Conservation (phyloP, 2,329 filamentous ascomycete species). For the Aphanoascus verrucosus region DNA sequence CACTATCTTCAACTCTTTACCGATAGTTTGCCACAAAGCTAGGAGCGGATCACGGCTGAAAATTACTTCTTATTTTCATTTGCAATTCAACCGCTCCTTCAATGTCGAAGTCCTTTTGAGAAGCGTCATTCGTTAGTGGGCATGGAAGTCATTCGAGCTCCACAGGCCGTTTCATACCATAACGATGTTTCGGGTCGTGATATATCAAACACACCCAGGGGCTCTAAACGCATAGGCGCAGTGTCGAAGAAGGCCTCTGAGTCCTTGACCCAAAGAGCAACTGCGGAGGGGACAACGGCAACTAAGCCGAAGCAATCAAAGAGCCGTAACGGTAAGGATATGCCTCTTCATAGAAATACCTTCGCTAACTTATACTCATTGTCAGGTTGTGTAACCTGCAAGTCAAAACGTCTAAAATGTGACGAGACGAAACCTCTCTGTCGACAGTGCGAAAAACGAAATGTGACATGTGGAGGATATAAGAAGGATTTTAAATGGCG, state of each 20-base stretch:
- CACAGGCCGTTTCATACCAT: not conserved
- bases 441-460: conserved; percentile 54
- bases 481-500: conserved; percentile 69
- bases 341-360: conserved; percentile 2
- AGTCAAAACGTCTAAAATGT: conserved; percentile 62
- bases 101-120: not conserved
- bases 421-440: conserved; percentile 61
- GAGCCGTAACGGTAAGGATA: conserved; percentile 58
- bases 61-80: not conserved
- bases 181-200: not conserved
- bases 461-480: conserved; percentile 58
- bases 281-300: conserved; percentile 3
- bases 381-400: conserved; percentile 61
- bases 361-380: not conserved
- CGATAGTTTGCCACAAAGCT: not conserved
- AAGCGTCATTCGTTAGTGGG: conserved; percentile 20
- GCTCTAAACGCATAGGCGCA: not conserved
- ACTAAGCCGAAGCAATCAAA: conserved; percentile 62
- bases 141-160: conserved; percentile 48
- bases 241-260: not conserved
- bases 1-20: no score
- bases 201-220: not conserved
- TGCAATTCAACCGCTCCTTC: not conserved
- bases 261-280: not conserved
- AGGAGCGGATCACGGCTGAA: not conserved